Evolutionary conservation across 176 grass and related monocot genomes (phyloP).

Genomic region (bread wheat (Triticum aestivum)): IWGSC_CS_RefSeq_v2.1 NC_057797.1:81062866-81063365

Average conservation of each 20-base stretch:
- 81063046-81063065: neutral
- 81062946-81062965: constrained; percentile 84
- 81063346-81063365: constrained; percentile 49
- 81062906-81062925: constrained; percentile 48
- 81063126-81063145: constrained; percentile 14
- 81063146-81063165: constrained; percentile 12
- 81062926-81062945: constrained; percentile 99
- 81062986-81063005: constrained; percentile 99
- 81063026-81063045: constrained; percentile 84
- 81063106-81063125: neutral
- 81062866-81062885: constrained; percentile 14
- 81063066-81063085: constrained; percentile 13
- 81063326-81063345: constrained; percentile 26
- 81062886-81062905: constrained; percentile 1
- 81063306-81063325: neutral
- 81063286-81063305: constrained; percentile 17
- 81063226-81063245: constrained; percentile 98
- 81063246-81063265: constrained; percentile 99
- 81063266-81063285: constrained; percentile 90
- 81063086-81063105: constrained; percentile 16
- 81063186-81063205: neutral
- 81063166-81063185: neutral
- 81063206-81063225: constrained; percentile 44
- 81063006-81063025: constrained; percentile 99
- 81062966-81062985: constrained; percentile 83